Conservation (phyloP, 441 rosid species). For the Jatropha multifida region DNA sequence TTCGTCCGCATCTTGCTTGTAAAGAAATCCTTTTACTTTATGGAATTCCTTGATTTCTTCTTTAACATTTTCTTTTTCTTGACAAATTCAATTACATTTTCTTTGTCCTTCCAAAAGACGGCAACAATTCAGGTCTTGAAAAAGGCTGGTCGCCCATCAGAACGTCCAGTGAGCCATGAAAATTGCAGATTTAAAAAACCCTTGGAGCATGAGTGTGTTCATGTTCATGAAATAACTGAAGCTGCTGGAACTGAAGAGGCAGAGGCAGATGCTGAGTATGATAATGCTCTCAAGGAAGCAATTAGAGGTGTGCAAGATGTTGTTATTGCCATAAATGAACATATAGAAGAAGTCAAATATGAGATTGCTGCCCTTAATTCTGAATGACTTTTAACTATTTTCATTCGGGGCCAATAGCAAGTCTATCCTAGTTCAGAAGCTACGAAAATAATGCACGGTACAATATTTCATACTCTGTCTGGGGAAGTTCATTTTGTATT, state of each 20-base stretch:
- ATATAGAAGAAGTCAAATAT: slow-evolving; percentile 70
- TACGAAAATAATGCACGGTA: neutral
- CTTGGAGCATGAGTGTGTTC: slow-evolving; percentile 73
- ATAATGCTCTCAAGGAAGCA: slow-evolving; percentile 81
- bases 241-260: slow-evolving; percentile 78
- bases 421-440: neutral
- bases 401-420: neutral
- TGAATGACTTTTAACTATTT: slow-evolving; percentile 23
- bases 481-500: neutral
- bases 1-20: neutral
- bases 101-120: slow-evolving; percentile 37
- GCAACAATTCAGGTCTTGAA: slow-evolving; percentile 82
- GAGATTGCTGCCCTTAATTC: slow-evolving; percentile 72
- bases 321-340: slow-evolving; percentile 73
- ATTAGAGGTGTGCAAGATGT: slow-evolving; percentile 88
- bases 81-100: neutral
- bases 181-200: slow-evolving; percentile 67
- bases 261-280: slow-evolving; percentile 79
- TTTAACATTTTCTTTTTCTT: neutral
- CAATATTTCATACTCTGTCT: neutral
- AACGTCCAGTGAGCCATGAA: slow-evolving; percentile 64
- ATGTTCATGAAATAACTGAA: slow-evolving; percentile 78
- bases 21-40: neutral
- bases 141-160: slow-evolving; percentile 83
- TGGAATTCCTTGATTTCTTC: neutral